Evolutionary conservation across 371 early-diverging fungal genomes (phyloP).

Genomic region (Blyttiomyces sp.): DNA sequence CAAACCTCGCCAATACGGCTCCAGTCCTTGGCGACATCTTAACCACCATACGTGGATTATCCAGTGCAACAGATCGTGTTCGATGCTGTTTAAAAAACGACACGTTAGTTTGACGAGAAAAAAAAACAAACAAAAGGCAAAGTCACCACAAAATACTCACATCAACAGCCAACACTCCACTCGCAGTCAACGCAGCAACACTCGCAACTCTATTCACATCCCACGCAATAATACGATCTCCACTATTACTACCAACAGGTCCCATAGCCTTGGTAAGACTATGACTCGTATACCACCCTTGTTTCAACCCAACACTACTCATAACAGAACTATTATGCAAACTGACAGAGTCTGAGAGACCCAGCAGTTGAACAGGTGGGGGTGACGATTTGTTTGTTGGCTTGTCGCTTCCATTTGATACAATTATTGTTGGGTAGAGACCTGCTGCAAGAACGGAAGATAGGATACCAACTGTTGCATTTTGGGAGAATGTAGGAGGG

Average conservation of each 20-base stretch:
- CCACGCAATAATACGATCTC: constrained; percentile 11
- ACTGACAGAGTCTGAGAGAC: constrained; percentile 1
- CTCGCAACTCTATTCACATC: constrained; percentile 16
- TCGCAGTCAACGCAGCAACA: background rate
- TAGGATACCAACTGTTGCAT: background rate
- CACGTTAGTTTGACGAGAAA: background rate
- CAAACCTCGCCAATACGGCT: background rate
- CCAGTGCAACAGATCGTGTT: background rate
- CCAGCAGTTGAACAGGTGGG: background rate
- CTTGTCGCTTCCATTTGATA: background rate
- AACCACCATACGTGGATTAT: background rate
- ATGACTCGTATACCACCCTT: constrained; percentile 9
- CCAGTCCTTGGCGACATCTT: background rate
- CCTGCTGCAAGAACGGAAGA: constrained; percentile 4
- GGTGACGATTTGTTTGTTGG: background rate
- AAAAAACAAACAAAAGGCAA: too few species aligned
- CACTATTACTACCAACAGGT: background rate
- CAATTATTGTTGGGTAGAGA: constrained; percentile 4
- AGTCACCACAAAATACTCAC: constrained; percentile 2
- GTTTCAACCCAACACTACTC: background rate
- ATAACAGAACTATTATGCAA: constrained; percentile 2
- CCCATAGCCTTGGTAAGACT: constrained; percentile 2
- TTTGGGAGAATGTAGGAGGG: background rate
- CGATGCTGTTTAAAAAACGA: background rate
- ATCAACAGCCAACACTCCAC: background rate